phyloP scores from a whole-genome alignment of 2,329 filamentous ascomycete genomes.

The Nemania sp. region DNA sequence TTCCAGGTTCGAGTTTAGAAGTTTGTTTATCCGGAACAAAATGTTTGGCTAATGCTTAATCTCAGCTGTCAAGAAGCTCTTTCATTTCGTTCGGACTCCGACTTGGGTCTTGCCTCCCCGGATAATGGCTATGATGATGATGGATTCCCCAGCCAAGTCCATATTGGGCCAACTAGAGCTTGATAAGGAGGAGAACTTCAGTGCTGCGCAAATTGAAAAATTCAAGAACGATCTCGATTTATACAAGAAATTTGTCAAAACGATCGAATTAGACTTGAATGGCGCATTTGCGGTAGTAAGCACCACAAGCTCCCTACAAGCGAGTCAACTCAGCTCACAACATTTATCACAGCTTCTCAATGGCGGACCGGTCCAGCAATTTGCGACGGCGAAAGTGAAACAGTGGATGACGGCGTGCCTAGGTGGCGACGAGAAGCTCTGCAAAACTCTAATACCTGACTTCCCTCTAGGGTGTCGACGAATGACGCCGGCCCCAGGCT shows the following conservation, averaged over 20 bases:
- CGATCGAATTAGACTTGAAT: constrained; percentile 50
- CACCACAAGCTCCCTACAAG: neutral
- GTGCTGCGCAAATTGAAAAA: constrained; percentile 47
- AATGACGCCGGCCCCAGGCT: constrained; percentile 55
- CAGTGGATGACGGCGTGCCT: constrained; percentile 54
- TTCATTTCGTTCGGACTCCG: constrained; percentile 48
- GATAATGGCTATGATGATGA: constrained; percentile 43
- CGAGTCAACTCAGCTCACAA: constrained; percentile 15
- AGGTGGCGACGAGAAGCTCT: constrained; percentile 53
- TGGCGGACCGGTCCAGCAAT: constrained; percentile 46
- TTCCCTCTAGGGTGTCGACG: constrained; percentile 53
- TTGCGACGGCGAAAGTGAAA: constrained; percentile 45
- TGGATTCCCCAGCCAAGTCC: constrained; percentile 42
- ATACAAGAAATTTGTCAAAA: constrained; percentile 52
- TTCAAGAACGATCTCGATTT: constrained; percentile 51
- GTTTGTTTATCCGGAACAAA: neutral
- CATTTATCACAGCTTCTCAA: constrained; percentile 41
- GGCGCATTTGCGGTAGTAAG: constrained; percentile 48
- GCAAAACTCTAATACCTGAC: constrained; percentile 54
- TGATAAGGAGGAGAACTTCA: constrained; percentile 49
- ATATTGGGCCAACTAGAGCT: constrained; percentile 46
- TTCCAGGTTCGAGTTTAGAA: constrained; percentile 39
- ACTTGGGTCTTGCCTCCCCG: constrained; percentile 48
- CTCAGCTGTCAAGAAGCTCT: constrained; percentile 44
- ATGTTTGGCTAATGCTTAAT: constrained; percentile 7